Evolutionary conservation across 2,329 filamentous ascomycete genomes (phyloP), one percentile per base, ranked within the genome.

Genomic region (Paecilomyces niveus): DNA sequence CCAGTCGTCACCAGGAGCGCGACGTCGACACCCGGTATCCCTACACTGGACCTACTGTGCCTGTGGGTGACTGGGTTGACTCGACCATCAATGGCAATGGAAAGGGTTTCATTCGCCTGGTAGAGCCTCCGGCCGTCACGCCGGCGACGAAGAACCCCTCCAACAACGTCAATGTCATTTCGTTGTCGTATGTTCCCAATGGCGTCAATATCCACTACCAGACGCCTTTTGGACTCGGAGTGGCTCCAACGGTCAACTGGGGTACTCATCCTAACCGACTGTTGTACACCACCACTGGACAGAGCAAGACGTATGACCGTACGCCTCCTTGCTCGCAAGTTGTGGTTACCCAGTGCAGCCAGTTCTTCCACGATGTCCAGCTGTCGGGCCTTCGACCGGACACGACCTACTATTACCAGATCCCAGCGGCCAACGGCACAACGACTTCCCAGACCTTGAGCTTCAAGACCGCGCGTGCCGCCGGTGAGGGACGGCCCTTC

Each of bases 101-200:
- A 32, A 81, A 80, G 59, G 80, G 80, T 1, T 82, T 79, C 61
- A 73, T 75, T 21, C 79, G 80, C 53, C 70, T 82, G 3, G 74
- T 80, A 9, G 80, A 82, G 65, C 66, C 76, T 45, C 80, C 80
- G 9, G 80, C 80, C 2, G 80, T 82, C 18, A 76, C 72, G 61
- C 80, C 80, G 3, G 69, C 68, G 26, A 69, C 65, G 6, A 60
- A 62, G 9, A 76, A 78, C 53, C 76, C 80, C 6, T 77, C 70
- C 49, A 83, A 82, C 71, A 83, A 82, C 56, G 66, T 83, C 66
- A 82, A 83, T 61, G 80, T 82, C 39, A 80, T 82, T 58, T 75
- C 76, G 3, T 62, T 80, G 58, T 72, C 80, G 0, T 82, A 81
- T 59, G 60, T 81, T 2, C 79, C 79, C 0, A 66, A 72, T 54